Evolutionary conservation across 106 monocot species (phyloP), one percentile per base, ranked within the genome.

Genomic region (Acanthochlamys bracteata): DNA sequence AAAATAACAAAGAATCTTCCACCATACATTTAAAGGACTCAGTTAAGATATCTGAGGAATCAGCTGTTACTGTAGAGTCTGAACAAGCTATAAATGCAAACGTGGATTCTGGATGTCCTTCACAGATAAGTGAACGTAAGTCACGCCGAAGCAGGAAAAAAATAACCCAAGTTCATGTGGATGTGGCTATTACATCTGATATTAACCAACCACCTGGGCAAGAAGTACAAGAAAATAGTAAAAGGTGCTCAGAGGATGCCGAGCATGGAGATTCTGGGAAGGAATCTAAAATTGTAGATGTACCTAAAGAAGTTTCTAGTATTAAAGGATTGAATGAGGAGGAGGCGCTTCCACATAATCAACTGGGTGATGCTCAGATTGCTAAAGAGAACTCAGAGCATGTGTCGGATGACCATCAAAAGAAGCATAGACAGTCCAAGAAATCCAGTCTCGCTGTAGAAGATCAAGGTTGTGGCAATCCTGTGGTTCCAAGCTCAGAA

Each of bases 101-200:
- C 10, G 51, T 47, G 7, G 66, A 42, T 40, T 53, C 52, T 16
- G 25, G 0, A 20, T 10, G 14, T 25, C 60, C 71, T 58, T 20
- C 51, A 7, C 39, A 12, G 10, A 33, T n/a, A 23, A 51, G 41
- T 49, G 71, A 62, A 0, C 43, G 10, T 66, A 79, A 61, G 24
- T 41, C 66, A 66, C 66, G 24, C 9, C 42, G 66, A 10, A 72
- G 26, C 19, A 68, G 17, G 59, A 72, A 62, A 43, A 70, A 67
- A 42, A 41, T 77, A 70, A 27, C 61, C 3, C 64, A 61, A 20
- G 14, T 24, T 19, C 58, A 57, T 40, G n/a, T 59, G 17, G 21
- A 24, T 61, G 66, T 12, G 40, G 25, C 24, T 22, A 20, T 22
- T 23, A 10, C 12, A 17, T 54, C 53, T 54, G 66, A 66, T 47